Base-by-base conservation (phyloP, 148 eudicot genomes). In the Rhododendron ferrugineum region DNA sequence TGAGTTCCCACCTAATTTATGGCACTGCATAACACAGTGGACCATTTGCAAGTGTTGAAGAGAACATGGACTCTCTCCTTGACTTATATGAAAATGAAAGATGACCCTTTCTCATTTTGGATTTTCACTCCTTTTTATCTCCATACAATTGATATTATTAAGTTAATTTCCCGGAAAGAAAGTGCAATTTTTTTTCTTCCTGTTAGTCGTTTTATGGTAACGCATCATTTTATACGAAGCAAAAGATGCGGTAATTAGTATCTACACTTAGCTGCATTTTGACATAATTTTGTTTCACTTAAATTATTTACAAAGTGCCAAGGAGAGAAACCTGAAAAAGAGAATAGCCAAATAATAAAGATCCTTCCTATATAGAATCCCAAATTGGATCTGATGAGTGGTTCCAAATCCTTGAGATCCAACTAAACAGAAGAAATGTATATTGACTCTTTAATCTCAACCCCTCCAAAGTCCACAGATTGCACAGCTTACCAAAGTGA, bases 11-110 rank as follows among this genome's bases (percentile, higher is more conserved):
- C 72, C 47, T 3, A 10, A 26, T 40, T 62, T 23, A 16, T 40
- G 68, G 64, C 40, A 30, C 14, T 14, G 40, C 62, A 28, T 28
- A 23, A 37, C 73, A 62, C 8, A 58, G 4, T 40, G 22, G 74
- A n/a, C 18, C 74, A n/a, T 81, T n/a, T 80, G 68, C 68, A 8
- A 80, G 68, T 20, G 44, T 23, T 81, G 26, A 80, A 80, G 83
- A 58, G 18, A 37, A 58, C 44, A 30, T 54, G 44, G 37, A 30
- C 42, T 52, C 37, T 30, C 44, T 75, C 46, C 46, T 36, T 75
- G 44, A 18, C 44, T 36, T 37, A 0, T 6, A 34, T 0, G 1
- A 18, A 34, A 37, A 37, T 20, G 78, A 36, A 36, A 44, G 80
- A 20, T 42, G 44, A 34, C 3, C 5, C 26, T 20, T 44, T 44